Evolutionary conservation across 306 rosid species (phyloP).

Genomic region (Morella rubra): DNA sequence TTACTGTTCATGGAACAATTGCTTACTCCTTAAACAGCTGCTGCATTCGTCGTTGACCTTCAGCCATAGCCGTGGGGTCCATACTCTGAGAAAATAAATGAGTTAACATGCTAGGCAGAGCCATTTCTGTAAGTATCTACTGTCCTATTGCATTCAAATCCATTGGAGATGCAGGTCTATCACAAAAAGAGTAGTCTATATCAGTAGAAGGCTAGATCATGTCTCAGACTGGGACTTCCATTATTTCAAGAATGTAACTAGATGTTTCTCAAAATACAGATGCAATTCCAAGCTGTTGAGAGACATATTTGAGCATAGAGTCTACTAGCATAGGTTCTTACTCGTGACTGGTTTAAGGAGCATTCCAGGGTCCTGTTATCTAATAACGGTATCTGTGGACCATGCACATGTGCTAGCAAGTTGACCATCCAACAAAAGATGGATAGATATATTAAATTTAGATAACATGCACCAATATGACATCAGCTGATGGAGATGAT

Average conservation of each 20-base stretch:
- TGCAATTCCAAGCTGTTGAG: not conserved
- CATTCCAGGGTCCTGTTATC: not conserved
- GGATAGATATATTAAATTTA: not conserved
- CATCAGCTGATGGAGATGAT: not conserved
- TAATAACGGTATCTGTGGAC: not conserved
- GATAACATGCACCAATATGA: not conserved
- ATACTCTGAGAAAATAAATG: constrained; percentile 30
- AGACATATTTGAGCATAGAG: not conserved
- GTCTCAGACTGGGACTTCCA: not conserved
- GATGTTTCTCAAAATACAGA: not conserved
- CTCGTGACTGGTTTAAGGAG: not conserved
- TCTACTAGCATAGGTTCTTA: not conserved
- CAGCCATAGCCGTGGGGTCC: constrained; percentile 46
- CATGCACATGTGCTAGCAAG: not conserved
- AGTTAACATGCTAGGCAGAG: not conserved
- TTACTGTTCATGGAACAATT: not conserved
- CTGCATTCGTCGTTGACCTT: constrained; percentile 38
- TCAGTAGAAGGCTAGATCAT: not conserved
- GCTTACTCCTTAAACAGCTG: constrained; percentile 52
- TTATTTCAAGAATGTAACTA: not conserved
- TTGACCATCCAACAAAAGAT: not conserved
- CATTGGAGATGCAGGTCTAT: not conserved
- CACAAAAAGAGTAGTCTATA: not conserved
- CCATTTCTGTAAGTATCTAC: constrained; percentile 8
- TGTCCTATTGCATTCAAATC: not conserved